Evolutionary conservation across 495 filamentous ascomycete genomes (phyloP), one percentile per base, ranked within the genome.

Genomic region (Xylaria castorea): DNA sequence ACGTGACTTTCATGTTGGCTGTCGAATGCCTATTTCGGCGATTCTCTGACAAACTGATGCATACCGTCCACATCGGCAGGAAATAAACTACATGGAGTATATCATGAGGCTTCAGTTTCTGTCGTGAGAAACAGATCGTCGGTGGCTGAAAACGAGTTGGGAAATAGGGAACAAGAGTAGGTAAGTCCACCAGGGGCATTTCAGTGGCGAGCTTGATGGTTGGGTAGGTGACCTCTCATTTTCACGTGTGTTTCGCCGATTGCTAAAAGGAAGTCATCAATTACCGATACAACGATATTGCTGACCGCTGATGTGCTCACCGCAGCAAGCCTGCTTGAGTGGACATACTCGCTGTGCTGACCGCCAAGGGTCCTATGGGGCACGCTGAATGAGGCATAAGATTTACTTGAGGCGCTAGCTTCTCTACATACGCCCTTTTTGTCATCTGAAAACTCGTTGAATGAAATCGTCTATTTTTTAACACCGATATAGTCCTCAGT

Each of bases 281-380:
- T 27, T 7, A 32, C 7, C 5, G 51, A 57, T 57, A 32, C 5
- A 12, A 57, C 7, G 11, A 63, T 36, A 63, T 63, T 63, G 44
- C 36, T 44, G 60, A 42, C 5, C 11, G 36, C 32, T 22, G 61
- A 27, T 12, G 12, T 16, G 30, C n/a, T 7, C 36, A 9, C 38
- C 44, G 61, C 34, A 42, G 61, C 44, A 63, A 63, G 61, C 61
- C 36, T 42, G 3, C n/a, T 12, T 44, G 61, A 63, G 38, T 63
- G 61, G 61, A 18, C 61, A 44, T 27, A 5, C n/a, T 63, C n/a
- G 36, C 61, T 42, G 38, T 63, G 61, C 61, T 63, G 36, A 44
- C 22, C 3, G 38, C n/a, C 61, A 44, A 44, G 61, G 38, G 38
- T 63, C 3, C 22, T 42, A 40, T 63, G 38, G 61, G 38, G 11